Percentiles rank a stretch among this genome's conserved stretches.
Evolutionary conservation across 768 basidiomycete genomes (phyloP).

Genomic region (Cantharellus anzutake): DNA sequence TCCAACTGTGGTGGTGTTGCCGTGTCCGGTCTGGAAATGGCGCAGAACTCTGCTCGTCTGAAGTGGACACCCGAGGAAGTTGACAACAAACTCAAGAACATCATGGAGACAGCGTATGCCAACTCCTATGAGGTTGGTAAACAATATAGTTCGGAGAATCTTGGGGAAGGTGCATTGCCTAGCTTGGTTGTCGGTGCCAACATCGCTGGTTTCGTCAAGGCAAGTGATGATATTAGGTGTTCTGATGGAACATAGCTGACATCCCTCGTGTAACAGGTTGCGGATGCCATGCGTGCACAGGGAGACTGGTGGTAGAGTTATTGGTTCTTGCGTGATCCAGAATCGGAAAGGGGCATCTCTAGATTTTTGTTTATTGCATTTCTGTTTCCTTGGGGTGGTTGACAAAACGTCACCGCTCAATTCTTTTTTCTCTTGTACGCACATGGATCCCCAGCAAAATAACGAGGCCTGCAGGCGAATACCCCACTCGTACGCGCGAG

Average conservation of each 20-base stretch:
- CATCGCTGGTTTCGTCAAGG: constrained; percentile 52
- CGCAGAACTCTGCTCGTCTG: constrained; percentile 51
- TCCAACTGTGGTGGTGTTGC: constrained; percentile 60
- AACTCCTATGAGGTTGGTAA: constrained; percentile 12
- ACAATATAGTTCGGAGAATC: constrained; percentile 9
- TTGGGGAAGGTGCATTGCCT: constrained; percentile 27
- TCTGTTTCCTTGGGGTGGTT: no score
- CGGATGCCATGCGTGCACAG: constrained; percentile 54
- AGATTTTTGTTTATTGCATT: no score
- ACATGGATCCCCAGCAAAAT: no score
- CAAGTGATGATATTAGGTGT: constrained; percentile 8
- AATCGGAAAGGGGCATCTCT: no score
- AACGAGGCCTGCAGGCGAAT: no score
- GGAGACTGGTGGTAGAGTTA: constrained; percentile 53
- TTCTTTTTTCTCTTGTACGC: no score
- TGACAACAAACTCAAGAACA: constrained; percentile 45
- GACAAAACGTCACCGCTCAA: no score
- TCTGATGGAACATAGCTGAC: neutral
- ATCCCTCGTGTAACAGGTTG: constrained; percentile 18
- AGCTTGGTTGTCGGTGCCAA: constrained; percentile 47
- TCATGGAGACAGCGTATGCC: constrained; percentile 48
- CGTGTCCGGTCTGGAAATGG: constrained; percentile 63
- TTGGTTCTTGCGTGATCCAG: no score
- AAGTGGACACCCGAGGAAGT: constrained; percentile 45
- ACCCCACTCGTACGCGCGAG: no score